Conservation (phyloP, 345 rosid species). For the Odontarrhena argentea region DNA sequence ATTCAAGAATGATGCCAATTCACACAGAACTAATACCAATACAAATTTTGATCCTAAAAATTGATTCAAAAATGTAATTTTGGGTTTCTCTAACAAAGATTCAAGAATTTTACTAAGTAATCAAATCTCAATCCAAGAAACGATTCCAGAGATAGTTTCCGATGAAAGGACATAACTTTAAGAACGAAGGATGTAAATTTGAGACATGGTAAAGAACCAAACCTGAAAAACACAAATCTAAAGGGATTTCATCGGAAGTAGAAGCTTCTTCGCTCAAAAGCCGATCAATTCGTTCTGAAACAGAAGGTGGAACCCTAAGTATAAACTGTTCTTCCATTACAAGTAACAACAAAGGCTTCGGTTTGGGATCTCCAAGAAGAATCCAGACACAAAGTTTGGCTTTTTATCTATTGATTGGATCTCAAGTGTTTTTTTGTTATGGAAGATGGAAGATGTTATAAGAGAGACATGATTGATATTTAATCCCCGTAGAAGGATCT, state of each 20-base stretch:
- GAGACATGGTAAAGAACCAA: conserved; percentile 13
- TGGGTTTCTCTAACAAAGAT: not conserved
- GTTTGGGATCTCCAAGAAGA: conserved; percentile 2
- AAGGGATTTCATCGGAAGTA: conserved; percentile 67
- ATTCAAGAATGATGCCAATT: conserved; percentile 11
- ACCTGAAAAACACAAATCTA: conserved; percentile 90
- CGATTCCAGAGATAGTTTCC: not conserved
- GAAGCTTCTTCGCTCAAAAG: conserved; percentile 72
- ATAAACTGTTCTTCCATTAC: conserved; percentile 92
- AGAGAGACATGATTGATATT: not conserved
- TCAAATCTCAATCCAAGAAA: not conserved
- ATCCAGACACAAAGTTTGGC: not conserved
- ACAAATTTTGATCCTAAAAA: not conserved
- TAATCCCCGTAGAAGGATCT: conserved; percentile 16
- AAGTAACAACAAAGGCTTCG: not conserved
- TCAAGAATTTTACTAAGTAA: not conserved
- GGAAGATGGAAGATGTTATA: not conserved
- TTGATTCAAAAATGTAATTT: not conserved
- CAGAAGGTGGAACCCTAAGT: conserved; percentile 89
- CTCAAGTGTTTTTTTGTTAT: conserved; percentile 1
- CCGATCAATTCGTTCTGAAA: conserved; percentile 74
- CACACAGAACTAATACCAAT: no score
- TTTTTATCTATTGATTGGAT: not conserved
- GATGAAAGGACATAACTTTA: not conserved
- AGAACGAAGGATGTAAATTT: no score